phyloP scores from a whole-genome alignment of 768 basidiomycete genomes.

The Naematelia encephala region DNA sequence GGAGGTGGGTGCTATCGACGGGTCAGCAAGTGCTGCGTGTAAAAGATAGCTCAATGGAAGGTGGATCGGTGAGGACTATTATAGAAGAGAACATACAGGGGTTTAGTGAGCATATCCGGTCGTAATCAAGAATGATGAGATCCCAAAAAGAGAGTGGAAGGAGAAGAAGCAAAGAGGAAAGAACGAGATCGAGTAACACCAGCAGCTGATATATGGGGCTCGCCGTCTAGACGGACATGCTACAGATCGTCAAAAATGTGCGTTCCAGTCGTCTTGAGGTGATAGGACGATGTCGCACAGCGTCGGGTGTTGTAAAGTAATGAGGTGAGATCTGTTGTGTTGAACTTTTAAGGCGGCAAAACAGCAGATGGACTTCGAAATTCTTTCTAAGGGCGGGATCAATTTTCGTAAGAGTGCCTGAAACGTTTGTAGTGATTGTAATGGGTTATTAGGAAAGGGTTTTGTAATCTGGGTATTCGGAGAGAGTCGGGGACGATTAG shows the following conservation, averaged over 20 bases:
- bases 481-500: not conserved
- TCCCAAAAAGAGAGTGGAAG: not conserved
- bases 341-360: not conserved
- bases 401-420: not conserved
- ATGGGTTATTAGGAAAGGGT: not conserved
- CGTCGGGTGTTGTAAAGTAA: too few species aligned
- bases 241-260: too few species aligned
- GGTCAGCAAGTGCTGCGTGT: not conserved
- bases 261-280: too few species aligned
- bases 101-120: conserved; percentile 20
- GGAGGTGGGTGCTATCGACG: conserved; percentile 43
- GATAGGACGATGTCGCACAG: too few species aligned
- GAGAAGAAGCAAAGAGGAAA: not conserved
- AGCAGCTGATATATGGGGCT: not conserved
- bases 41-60: too few species aligned
- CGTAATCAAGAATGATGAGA: not conserved
- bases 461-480: too few species aligned
- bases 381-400: not conserved
- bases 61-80: not conserved
- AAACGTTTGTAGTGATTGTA: not conserved
- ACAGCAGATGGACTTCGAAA: not conserved
- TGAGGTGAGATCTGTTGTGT: not conserved
- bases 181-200: not conserved
- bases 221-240: not conserved
- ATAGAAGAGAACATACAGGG: conserved; percentile 13